These are phyloP conservation scores for Kwoniella sp. DNA, from an alignment of 768 basidiomycete genomes.

Conservation along the genomic window DNA sequence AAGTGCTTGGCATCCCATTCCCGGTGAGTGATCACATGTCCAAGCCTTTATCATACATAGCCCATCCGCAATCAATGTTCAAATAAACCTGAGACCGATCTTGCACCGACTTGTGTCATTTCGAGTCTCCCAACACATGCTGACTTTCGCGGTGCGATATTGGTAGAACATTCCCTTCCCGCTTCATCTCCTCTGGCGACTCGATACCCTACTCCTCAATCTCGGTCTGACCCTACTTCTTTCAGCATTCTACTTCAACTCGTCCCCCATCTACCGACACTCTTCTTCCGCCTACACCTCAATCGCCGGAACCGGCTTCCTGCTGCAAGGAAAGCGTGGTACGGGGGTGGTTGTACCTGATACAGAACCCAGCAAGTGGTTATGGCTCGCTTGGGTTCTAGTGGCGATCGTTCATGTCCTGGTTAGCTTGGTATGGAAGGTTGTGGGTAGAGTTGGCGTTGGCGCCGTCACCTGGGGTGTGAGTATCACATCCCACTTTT, in stretches of 20 bases:
- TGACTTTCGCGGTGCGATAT: neutral
- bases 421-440: constrained; percentile 49
- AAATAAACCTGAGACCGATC: no score
- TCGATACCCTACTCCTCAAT: constrained; percentile 54
- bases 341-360: constrained; percentile 17
- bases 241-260: constrained; percentile 54
- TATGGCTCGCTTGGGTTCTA: constrained; percentile 46
- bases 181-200: constrained; percentile 52
- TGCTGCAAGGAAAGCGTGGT: neutral
- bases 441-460: constrained; percentile 49
- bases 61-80: no score
- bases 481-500: constrained; percentile 23
- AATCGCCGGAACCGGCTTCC: neutral
- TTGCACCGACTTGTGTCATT: no score
- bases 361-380: constrained; percentile 30
- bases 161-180: constrained; percentile 52
- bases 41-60: no score
- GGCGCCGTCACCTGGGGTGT: constrained; percentile 56
- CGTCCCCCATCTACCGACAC: constrained; percentile 48
- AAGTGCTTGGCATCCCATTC: constrained; percentile 50
- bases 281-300: neutral
- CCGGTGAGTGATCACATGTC: no score
- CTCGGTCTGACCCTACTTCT: constrained; percentile 52
- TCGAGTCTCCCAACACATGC: no score
- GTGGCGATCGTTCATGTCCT: constrained; percentile 39